Evolutionary conservation across 1,284 basidiomycete species (phyloP).

Genomic region (Ceraceosorus guamensis): DNA sequence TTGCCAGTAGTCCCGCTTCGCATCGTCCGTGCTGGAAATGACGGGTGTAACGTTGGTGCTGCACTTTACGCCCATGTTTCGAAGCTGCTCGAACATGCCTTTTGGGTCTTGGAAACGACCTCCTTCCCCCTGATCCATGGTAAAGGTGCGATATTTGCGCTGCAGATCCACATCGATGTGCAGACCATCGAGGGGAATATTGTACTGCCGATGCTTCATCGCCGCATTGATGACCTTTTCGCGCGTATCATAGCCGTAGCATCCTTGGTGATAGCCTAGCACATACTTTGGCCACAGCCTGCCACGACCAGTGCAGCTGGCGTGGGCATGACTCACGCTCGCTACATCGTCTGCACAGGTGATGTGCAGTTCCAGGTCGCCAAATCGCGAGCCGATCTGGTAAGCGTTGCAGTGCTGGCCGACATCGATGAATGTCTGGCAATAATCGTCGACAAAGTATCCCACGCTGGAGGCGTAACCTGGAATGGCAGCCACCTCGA

Average conservation of each 20-base stretch:
- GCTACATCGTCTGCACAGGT: conserved; percentile 2
- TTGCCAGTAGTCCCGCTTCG: not conserved
- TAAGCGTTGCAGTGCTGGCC: not conserved
- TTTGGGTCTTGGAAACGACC: conserved; percentile 1
- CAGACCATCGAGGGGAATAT: conserved; percentile 5
- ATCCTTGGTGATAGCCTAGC: conserved; percentile 6
- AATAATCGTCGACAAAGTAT: conserved; percentile 4
- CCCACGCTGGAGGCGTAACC: conserved; percentile 1
- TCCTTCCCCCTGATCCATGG: conserved; percentile 1
- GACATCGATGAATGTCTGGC: conserved; percentile 2
- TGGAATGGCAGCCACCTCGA: conserved; percentile 2
- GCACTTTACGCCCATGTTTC: not conserved
- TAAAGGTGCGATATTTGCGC: conserved; percentile 1
- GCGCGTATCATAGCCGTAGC: conserved; percentile 4
- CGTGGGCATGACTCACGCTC: not conserved
- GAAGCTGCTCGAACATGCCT: conserved; percentile 2
- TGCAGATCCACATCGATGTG: conserved; percentile 7
- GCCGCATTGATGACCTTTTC: conserved; percentile 1
- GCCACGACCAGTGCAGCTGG: not conserved
- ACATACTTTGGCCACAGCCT: conserved; percentile 3
- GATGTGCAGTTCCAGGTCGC: conserved; percentile 5
- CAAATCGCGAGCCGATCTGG: conserved; percentile 1
- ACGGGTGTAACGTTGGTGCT: conserved; percentile 6
- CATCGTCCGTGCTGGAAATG: not conserved
- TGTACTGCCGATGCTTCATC: conserved; percentile 1